Base-by-base conservation (phyloP, 2,329 filamentous ascomycete genomes). In the Elsinoe perseae region DNA sequence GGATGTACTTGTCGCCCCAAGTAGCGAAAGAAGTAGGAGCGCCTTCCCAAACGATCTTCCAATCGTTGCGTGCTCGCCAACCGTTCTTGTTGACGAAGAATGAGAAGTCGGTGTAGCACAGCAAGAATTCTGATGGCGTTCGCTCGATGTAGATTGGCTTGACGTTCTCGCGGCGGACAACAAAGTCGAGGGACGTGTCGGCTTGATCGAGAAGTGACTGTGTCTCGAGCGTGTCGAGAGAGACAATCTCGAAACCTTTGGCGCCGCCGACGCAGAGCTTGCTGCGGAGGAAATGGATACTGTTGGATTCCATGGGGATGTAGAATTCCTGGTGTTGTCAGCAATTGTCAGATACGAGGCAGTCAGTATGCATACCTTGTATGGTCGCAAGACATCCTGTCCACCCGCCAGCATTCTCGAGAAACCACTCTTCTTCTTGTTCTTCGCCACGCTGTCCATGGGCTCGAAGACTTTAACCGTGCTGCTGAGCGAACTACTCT, bases 391-490 rank as follows among this genome's bases (percentile, higher is more conserved):
- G 64, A 95, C 89, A 70, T 98, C 93, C 69, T 96, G 91, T 7
- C 90, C 89, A 62, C 82, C 85, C 60, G 89, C 89, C 73, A 98
- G 92, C 84, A 98, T 95, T 75, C 95, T 95, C 63, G 88, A 86
- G 59, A 98, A 85, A 16, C 93, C 92, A 66, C 91, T 93, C 69
- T 95, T 95, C 76, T 95, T 96, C 77, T 93, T 95, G 46, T 65
- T 64, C 58, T 88, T 89, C 56, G 87, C 86, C 79, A 95, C 86
- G 60, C 89, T 87, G 68, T 97, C 93, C 73, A 95, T 95, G 1
- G 93, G 93, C 73, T 98, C 92, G 72, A 89, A 97, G n/a, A 97
- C 93, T 73, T 97, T 97, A 77, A 98, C 95, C 1, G 92, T 97
- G 12, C 89, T 95, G 54, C 89, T 95, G 28, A 97, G 77, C 2